Evolutionary conservation across 805 yeast genomes (phyloP).

Genomic region (Spathaspora gorwiae): DNA sequence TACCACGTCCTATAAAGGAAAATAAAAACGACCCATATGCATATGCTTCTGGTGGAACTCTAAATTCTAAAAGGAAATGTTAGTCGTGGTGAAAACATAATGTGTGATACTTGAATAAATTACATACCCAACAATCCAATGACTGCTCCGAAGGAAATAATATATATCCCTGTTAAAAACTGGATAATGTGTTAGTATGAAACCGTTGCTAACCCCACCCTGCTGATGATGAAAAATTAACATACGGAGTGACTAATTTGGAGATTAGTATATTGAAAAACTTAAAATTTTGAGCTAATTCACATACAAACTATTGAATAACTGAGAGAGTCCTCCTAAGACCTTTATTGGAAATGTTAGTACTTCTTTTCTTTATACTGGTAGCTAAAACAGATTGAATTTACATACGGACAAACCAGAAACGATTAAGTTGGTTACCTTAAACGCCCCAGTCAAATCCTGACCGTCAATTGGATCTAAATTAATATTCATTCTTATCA

Average conservation of each 20-base stretch:
- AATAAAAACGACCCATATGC: constrained; percentile 64
- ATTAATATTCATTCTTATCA: constrained; percentile 26
- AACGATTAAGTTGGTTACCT: constrained; percentile 49
- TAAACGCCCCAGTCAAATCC: constrained; percentile 45
- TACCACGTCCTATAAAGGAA: constrained; percentile 72
- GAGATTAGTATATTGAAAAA: constrained; percentile 15
- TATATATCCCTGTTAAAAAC: constrained; percentile 57
- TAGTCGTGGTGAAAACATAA: background rate
- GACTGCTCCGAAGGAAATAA: constrained; percentile 50
- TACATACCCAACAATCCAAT: constrained; percentile 48
- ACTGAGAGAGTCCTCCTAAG: constrained; percentile 46
- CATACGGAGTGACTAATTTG: constrained; percentile 29
- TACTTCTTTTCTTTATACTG: background rate
- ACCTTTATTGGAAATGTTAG: constrained; percentile 25
- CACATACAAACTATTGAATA: constrained; percentile 47
- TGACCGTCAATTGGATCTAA: constrained; percentile 40
- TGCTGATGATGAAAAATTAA: constrained; percentile 1
- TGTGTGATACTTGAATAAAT: no score
- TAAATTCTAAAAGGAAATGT: constrained; percentile 34
- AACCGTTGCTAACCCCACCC: background rate
- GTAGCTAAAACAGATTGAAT: background rate
- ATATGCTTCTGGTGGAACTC: constrained; percentile 56
- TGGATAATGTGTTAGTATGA: constrained; percentile 23
- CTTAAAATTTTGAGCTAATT: background rate
- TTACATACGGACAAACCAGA: constrained; percentile 50